Percentiles rank a stretch among this genome's conserved stretches.
phyloP scores from a whole-genome alignment of 768 basidiomycete genomes.

The Suillus tomentosus region DNA sequence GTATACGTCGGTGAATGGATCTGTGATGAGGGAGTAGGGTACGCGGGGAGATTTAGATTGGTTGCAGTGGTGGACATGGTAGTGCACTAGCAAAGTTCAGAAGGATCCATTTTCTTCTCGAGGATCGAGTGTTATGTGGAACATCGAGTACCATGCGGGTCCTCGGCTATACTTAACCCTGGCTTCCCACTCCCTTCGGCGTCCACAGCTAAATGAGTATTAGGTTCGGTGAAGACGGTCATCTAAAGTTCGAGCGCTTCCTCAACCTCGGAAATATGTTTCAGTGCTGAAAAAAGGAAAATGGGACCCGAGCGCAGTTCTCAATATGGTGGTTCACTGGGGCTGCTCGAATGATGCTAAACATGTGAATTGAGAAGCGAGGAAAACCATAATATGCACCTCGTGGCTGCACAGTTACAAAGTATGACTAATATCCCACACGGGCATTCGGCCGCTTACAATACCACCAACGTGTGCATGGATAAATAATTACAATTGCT shows the following conservation, averaged over 20 bases:
- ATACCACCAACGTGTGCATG: not conserved
- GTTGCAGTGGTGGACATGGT: constrained; percentile 59
- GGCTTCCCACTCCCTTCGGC: constrained; percentile 35
- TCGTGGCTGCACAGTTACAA: not conserved
- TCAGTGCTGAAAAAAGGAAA: not conserved
- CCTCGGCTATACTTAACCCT: constrained; percentile 34
- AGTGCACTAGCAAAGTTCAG: constrained; percentile 24
- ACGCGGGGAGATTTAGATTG: constrained; percentile 50
- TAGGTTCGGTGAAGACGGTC: not conserved
- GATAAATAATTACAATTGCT: not conserved
- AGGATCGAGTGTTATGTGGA: constrained; percentile 14
- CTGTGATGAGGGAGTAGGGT: constrained; percentile 38
- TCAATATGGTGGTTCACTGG: not conserved
- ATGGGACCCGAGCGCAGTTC: not conserved
- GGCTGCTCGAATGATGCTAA: not conserved
- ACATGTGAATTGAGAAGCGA: not conserved
- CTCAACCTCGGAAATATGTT: not conserved
- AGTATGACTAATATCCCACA: not conserved
- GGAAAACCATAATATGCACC: not conserved
- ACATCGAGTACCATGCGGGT: constrained; percentile 29
- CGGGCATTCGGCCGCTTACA: not conserved
- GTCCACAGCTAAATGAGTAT: constrained; percentile 9
- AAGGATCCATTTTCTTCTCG: not conserved
- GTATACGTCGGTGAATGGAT: constrained; percentile 53
- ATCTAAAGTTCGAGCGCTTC: not conserved